A percentile compares a stretch with the other conserved stretches of the same genome.
Conservation (phyloP, 1,284 basidiomycete genomes). For the Phlebopus sp. region DNA sequence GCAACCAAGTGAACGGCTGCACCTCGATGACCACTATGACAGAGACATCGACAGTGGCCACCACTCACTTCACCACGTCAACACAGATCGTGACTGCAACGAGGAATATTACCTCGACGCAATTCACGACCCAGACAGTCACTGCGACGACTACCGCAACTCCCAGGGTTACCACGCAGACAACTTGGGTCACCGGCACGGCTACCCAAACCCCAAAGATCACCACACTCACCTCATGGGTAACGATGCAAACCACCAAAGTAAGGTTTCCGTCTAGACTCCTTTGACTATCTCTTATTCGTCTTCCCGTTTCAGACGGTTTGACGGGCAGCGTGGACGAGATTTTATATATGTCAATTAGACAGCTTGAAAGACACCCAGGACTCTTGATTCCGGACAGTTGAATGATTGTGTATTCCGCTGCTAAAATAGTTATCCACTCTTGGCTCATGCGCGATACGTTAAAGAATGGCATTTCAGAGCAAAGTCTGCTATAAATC, state of each 20-base stretch:
- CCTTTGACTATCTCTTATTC: neutral
- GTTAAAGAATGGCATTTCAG: constrained; percentile 2
- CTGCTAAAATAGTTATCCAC: neutral
- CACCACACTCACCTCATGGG: neutral
- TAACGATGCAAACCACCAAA: neutral
- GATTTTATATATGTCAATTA: neutral
- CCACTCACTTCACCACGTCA: neutral
- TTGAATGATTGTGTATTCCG: neutral
- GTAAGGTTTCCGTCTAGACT: neutral
- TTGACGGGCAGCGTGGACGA: neutral
- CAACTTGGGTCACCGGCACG: neutral
- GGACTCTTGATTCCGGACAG: neutral
- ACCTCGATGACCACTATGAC: neutral
- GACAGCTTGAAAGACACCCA: neutral
- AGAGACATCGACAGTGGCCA: neutral
- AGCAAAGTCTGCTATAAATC: constrained; percentile 15
- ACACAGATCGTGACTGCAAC: neutral
- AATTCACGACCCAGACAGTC: constrained; percentile 1
- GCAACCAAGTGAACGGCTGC: neutral
- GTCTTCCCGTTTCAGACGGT: too few species aligned
- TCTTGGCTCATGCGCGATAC: neutral
- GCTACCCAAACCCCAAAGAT: neutral
- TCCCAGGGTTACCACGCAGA: neutral
- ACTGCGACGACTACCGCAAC: constrained; percentile 1
- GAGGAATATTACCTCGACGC: neutral